Base-by-base conservation (phyloP, 2,329 filamentous ascomycete genomes). In the Nannizziopsis barbatae region DNA sequence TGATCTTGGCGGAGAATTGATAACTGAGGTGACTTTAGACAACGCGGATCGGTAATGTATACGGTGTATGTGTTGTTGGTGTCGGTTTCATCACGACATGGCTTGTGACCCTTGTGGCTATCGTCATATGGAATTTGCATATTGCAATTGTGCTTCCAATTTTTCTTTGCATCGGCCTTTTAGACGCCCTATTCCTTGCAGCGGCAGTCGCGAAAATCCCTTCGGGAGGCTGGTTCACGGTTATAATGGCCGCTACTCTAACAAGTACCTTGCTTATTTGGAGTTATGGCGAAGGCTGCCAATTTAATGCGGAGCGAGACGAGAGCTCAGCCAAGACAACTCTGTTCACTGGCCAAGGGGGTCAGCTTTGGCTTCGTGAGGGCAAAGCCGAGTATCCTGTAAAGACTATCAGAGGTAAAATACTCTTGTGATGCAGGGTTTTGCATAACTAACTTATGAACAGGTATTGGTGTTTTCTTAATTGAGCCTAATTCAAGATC, bases 21-120 rank as follows among this genome's bases (percentile, higher is more conserved):
- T 3, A 27, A 27, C 46, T 44, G 33, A 49, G 12, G 40, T 33
- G n/a, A 12, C 6, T 53, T 50, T 50, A 78, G 72, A 84, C 81
- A 0, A 83, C 79, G 0, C 72, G 73, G 48, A 73, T 87, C 0
- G 84, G 84, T 18, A 79, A 86, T 57, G 84, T 84, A 0, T 88
- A 88, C 56, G 83, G 84, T 35, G 80, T 86, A 6, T 89, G 84
- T 55, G 84, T 89, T 60, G 86, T 88, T 56, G 77, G 85, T 42
- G 84, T 88, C 38, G 86, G 84, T 0, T 86, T 88, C 60, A 80
- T 89, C 58, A 83, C 82, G 47, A 88, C 84, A 0, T 82, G 76
- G 62, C 80, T 90, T 74, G 80, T 86, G 1, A 75, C 81, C 0
- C 68, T 89, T 1, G 81, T 83, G 1, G 80, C 84, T 0, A 71